Percentiles rank a stretch among this genome's conserved stretches.
Evolutionary conservation across 176 grass and related monocot species (phyloP).

Genomic region (Carex cristatella): DNA sequence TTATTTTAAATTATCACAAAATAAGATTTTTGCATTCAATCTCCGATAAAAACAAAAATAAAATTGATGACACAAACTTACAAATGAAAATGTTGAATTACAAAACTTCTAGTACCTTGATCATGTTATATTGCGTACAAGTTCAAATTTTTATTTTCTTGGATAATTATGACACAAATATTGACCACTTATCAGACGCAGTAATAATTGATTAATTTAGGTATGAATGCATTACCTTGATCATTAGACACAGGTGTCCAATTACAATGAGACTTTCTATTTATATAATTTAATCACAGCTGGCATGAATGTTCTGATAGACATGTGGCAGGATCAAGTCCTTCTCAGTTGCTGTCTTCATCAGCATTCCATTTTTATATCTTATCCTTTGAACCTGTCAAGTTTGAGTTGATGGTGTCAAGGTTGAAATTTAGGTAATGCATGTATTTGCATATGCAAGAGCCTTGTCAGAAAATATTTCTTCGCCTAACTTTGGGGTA

Average conservation of each 20-base stretch:
- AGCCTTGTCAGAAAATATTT: not conserved
- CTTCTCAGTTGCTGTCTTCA: not conserved
- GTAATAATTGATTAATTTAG: not conserved
- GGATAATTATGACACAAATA: not conserved
- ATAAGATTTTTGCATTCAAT: not conserved
- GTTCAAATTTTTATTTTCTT: not conserved
- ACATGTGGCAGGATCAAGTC: not conserved
- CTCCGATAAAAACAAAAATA: not conserved
- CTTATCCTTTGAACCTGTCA: constrained; percentile 7
- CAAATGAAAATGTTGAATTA: not conserved
- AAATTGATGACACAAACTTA: no score
- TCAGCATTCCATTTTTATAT: constrained; percentile 4
- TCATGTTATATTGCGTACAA: not conserved
- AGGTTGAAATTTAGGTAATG: not conserved
- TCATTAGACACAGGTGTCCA: not conserved
- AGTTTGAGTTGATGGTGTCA: not conserved
- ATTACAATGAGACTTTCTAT: not conserved
- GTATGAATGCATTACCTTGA: not conserved
- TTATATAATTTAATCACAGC: not conserved
- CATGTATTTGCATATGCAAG: not conserved
- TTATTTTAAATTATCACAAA: not conserved
- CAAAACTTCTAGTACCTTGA: not conserved
- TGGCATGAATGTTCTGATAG: not conserved
- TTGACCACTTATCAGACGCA: not conserved
- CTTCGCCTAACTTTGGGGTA: no score